Percentiles rank a stretch among this genome's conserved stretches.
phyloP scores from a whole-genome alignment of 805 yeast genomes.

The Saturnispora mendoncae region DNA sequence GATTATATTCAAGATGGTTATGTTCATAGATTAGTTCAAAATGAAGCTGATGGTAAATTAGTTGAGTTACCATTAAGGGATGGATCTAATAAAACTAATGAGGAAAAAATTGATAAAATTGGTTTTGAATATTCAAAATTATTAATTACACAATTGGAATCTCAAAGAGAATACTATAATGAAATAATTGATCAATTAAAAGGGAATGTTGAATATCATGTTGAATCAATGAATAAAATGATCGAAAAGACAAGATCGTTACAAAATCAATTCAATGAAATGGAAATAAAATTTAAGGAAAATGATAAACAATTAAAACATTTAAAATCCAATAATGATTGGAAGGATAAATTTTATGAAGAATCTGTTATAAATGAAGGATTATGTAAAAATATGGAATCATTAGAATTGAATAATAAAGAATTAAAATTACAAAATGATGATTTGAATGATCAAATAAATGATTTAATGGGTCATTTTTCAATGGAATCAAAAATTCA shows the following conservation, averaged over 20 bases:
- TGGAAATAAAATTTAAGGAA: conserved; percentile 8
- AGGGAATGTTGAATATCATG: conserved; percentile 15
- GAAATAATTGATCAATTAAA: conserved; percentile 31
- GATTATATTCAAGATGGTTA: conserved; percentile 88
- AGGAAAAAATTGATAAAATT: conserved; percentile 43
- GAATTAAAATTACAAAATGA: conserved; percentile 32
- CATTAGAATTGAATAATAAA: conserved; percentile 27
- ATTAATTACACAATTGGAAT: conserved; percentile 69
- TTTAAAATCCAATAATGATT: conserved; percentile 19
- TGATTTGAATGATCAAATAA: conserved; percentile 54
- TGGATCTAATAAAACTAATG: conserved; percentile 19
- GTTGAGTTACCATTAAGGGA: conserved; percentile 56
- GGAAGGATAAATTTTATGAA: conserved; percentile 31
- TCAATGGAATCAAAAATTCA: conserved; percentile 67
- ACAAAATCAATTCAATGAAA: conserved; percentile 16
- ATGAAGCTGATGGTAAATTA: conserved; percentile 80
- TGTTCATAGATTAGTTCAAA: conserved; percentile 78
- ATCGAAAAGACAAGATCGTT: conserved; percentile 21
- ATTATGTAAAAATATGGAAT: conserved; percentile 33
- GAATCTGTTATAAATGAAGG: conserved; percentile 39
- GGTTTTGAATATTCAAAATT: conserved; percentile 76
- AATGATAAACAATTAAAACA: conserved; percentile 13
- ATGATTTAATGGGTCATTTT: conserved; percentile 72
- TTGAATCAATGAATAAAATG: conserved; percentile 12
- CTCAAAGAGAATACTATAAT: conserved; percentile 80